Evolutionary conservation across 495 filamentous ascomycete genomes (phyloP).

Genomic region (Neurospora sp.): DNA sequence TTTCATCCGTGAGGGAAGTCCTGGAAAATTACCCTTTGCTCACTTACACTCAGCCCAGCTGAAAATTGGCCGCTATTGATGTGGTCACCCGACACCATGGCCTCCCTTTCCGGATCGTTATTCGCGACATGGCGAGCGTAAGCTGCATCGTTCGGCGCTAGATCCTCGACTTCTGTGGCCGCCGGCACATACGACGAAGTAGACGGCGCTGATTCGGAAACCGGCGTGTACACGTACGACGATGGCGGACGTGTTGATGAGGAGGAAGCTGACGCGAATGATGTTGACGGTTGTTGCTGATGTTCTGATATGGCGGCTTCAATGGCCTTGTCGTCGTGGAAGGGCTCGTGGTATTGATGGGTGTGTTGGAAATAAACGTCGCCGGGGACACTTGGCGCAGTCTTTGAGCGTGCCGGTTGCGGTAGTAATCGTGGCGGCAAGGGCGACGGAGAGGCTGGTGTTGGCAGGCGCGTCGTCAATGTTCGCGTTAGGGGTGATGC

Average conservation of each 20-base stretch:
- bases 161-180: background rate
- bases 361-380: background rate
- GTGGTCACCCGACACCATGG: background rate
- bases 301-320: background rate
- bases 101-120: background rate
- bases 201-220: background rate
- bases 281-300: background rate
- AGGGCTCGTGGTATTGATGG: background rate
- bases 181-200: background rate
- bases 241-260: background rate
- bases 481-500: background rate
- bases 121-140: constrained; percentile 4
- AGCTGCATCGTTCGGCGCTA: background rate
- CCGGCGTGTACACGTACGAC: background rate
- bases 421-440: background rate
- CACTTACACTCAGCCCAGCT: constrained; percentile 5
- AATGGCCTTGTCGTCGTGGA: background rate
- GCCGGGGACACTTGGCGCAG: background rate
- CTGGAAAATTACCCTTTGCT: background rate
- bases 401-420: background rate
- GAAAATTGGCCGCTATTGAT: background rate
- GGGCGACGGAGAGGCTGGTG: background rate
- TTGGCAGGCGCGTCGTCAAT: background rate
- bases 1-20: background rate
- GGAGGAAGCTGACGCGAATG: background rate